phyloP scores from a whole-genome alignment of 169 alveolate genomes.

The Plasmodium inui region DNA sequence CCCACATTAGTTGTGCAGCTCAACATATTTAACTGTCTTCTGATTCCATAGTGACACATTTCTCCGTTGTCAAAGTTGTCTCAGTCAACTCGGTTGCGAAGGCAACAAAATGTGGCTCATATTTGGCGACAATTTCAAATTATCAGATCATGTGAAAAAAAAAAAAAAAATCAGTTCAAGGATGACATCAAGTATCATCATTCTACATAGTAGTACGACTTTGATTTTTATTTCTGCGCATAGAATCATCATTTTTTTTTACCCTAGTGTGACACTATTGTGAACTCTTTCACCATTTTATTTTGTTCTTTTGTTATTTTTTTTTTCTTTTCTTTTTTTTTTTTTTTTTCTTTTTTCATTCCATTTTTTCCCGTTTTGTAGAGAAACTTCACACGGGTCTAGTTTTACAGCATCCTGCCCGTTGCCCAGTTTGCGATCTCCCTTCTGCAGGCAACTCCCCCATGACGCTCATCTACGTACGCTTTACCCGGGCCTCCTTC shows the following conservation, averaged over 20 bases:
- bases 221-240: constrained; percentile 55
- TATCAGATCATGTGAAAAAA: background rate
- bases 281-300: no score
- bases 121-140: background rate
- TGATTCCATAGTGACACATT: background rate
- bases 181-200: constrained; percentile 70
- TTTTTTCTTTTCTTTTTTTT: no score
- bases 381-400: background rate
- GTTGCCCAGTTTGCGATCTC: background rate
- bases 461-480: constrained; percentile 14
- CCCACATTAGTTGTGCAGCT: background rate
- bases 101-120: background rate
- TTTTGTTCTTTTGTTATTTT: no score
- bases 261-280: no score
- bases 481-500: constrained; percentile 58
- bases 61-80: background rate
- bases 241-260: constrained; percentile 58
- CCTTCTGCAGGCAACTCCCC: background rate
- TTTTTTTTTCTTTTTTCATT: constrained; percentile 9
- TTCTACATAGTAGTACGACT: constrained; percentile 72
- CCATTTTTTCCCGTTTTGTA: background rate
- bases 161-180: constrained; percentile 75
- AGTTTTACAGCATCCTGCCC: background rate
- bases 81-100: background rate
- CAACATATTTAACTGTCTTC: background rate